Base-by-base conservation (phyloP, 2,329 filamentous ascomycete species). In the Chrysosporium keratinophilum region DNA sequence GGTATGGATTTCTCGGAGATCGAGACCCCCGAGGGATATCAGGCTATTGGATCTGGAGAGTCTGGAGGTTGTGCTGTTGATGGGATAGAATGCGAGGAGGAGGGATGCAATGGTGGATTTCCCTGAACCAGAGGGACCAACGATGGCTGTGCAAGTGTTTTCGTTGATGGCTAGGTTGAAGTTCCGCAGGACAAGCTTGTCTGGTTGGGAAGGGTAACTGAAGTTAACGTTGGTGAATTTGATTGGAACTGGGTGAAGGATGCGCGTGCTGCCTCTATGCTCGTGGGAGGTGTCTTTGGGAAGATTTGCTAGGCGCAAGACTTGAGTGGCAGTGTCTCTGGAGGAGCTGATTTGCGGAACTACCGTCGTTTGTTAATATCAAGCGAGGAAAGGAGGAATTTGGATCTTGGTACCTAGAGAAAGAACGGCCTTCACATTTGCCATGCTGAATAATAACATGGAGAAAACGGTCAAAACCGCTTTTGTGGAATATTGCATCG, bases 91-190 rank as follows among this genome's bases (percentile, higher is more conserved):
- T 0, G 84, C 81, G 3, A 94, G 71, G 0, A 97, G 74, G 0
- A 97, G 71, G 0, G 85, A 80, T 0, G 85, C 78, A 35, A 96
- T 76, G 0, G 91, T 96, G 12, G 85, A 90, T 70, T 98, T 97
- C 0, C 93, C 91, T n/a, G 85, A 87, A 0, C 93, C 91, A 0
- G 89, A 95, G 0, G 79, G 72, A 0, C 91, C 90, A 1, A 94
- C 88, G 17, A 97, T 81, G 1, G 87, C 88, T 0, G 83, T 83
- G 59, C 81, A 86, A 3, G 78, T 81, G 19, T 83, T 82, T 0
- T 77, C 67, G 1, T 74, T 65, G 50, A 96, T 79, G 0, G 69
- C 72, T 6, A 95, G 71, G n/a, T 75, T 81, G n/a, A 95, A 66
- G 19, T 79, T 72, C 9, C 75, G 74, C 1, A 96, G 73, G 0